Evolutionary conservation across 2,329 filamentous ascomycete genomes (phyloP).

Genomic region (Pseudogymnoascus sp.): DNA sequence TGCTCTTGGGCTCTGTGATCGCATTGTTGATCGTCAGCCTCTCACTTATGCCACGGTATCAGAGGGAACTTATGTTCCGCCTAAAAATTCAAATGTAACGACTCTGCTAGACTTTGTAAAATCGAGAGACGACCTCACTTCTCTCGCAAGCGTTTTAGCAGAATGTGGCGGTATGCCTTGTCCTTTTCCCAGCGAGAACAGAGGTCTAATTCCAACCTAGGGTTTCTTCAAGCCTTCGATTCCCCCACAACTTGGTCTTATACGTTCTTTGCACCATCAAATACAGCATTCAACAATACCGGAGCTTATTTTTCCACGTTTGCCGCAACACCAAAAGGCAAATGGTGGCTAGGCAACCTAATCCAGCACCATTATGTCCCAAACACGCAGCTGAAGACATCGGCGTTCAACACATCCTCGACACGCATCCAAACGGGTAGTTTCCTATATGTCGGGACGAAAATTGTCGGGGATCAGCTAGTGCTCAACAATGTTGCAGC

Average conservation of each 20-base stretch:
- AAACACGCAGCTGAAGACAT: slow-evolving; percentile 17
- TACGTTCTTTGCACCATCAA: slow-evolving; percentile 27
- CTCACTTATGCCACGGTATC: slow-evolving; percentile 10
- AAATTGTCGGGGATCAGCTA: slow-evolving; percentile 15
- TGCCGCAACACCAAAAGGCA: slow-evolving; percentile 22
- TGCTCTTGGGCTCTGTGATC: background rate
- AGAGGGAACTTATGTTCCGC: slow-evolving; percentile 2
- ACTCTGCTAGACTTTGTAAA: slow-evolving; percentile 15
- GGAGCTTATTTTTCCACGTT: slow-evolving; percentile 24
- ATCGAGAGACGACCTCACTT: slow-evolving; percentile 12
- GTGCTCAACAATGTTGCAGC: slow-evolving; percentile 21
- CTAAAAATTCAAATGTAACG: slow-evolving; percentile 7
- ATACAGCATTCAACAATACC: slow-evolving; percentile 25
- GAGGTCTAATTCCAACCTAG: slow-evolving; percentile 10
- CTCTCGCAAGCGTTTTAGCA: slow-evolving; percentile 13
- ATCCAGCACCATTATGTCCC: slow-evolving; percentile 21
- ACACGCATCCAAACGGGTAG: slow-evolving; percentile 22
- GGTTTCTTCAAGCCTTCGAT: slow-evolving; percentile 25
- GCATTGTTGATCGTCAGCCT: slow-evolving; percentile 6
- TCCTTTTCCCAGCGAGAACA: background rate
- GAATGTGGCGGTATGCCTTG: slow-evolving; percentile 12
- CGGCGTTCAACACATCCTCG: slow-evolving; percentile 19
- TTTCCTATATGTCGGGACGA: slow-evolving; percentile 22
- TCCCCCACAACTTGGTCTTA: slow-evolving; percentile 24
- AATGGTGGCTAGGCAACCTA: slow-evolving; percentile 24